Evolutionary conservation across 306 rosid genomes (phyloP), one percentile per base, ranked within the genome.

Genomic region (Oemleria cerasiformis): DNA sequence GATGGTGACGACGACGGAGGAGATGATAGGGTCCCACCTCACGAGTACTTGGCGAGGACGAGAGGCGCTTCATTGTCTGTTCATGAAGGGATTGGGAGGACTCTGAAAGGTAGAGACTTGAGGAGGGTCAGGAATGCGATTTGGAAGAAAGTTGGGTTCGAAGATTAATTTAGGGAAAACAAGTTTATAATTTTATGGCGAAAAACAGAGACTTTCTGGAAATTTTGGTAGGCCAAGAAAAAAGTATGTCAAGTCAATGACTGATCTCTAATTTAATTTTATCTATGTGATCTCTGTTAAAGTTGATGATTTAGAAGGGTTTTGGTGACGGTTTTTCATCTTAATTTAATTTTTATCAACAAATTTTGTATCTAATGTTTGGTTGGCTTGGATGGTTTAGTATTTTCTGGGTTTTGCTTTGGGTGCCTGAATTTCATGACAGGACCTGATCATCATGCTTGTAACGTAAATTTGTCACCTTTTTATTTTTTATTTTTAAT

Each of bases 31-130:
- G 43, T 89, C 25, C 97, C 98, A 21, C 98, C 98, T 9, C 97
- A 93, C 16, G 92, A 87, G 82, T 90, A 87, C 74, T 75, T 93
- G 4, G 97, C 98, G 0, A 86, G 96, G 68, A 88, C 83, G 30
- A 82, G 98, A 77, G 94, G 88, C 17, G 92, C 90, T 60, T 91
- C 97, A 48, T 76, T 87, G 8, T 91, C 97, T 0, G 96, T 91
- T 17, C 97, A 93, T 43, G 98, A 93, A 85, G 97, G 98, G n/a
- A 71, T 84, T 45, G 98, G 98, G 58, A 83, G 98, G 79, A 93
- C 98, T 51, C 84, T 93, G 58, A 91, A 93, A 75, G 98, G 98
- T 2, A 84, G 97, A 20, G 98, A 93, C 73, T 73, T 90, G 80
- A 77, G 94, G 51, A 77, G 88, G 43, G 91, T 93, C 25, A 91